Base-by-base conservation (phyloP, 129 eudicot species). In the Centrapalus pauciflorus region DNA sequence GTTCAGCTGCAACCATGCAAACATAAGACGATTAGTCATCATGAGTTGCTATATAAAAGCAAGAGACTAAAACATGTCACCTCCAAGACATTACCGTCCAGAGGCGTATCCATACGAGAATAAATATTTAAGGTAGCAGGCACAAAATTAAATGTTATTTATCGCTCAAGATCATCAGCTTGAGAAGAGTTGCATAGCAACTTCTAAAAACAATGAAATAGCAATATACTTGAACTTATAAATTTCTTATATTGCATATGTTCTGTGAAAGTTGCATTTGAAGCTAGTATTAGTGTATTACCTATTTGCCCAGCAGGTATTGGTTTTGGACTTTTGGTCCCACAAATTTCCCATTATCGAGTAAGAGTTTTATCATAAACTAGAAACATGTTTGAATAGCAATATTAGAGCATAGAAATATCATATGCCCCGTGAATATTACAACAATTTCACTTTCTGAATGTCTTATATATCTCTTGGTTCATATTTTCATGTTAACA, bases 1-100 rank as follows among this genome's bases (percentile, higher is more conserved):
- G 23, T 56, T 74, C 79, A 74, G 73, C 79, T 74, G 79, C 67
- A 65, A 8, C 54, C 72, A 74, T 55, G 51, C 55, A 74, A 50
- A 45, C 5, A 32, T 5, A 51, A 43, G 30, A 24, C 12, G 58
- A 74, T 74, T 43, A 74, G 59, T 40, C 65, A 55, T 12, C 35
- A 38, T 32, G 6, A 59, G 21, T 58, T 46, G 19, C 45, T 29
- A 26, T 58, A 16, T 24, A 32, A 30, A 51, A 66, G 8, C 50
- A 19, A 41, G 20, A n/a, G n/a, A n/a, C n/a, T n/a, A n/a, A n/a
- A n/a, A n/a, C n/a, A n/a, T n/a, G n/a, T n/a, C n/a, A n/a, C n/a
- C n/a, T n/a, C n/a, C 19, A 38, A 38, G 16, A 37, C 11, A 37
- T 37, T 4, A 37, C 43, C n/a, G 43, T 4, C n/a, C n/a, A n/a